A percentile compares a stretch with the other conserved stretches of the same genome.
These are phyloP conservation scores for Mycosphaerelloides madeirae DNA, from an alignment of 2,329 filamentous ascomycete species.

Conservation along the genomic window DNA sequence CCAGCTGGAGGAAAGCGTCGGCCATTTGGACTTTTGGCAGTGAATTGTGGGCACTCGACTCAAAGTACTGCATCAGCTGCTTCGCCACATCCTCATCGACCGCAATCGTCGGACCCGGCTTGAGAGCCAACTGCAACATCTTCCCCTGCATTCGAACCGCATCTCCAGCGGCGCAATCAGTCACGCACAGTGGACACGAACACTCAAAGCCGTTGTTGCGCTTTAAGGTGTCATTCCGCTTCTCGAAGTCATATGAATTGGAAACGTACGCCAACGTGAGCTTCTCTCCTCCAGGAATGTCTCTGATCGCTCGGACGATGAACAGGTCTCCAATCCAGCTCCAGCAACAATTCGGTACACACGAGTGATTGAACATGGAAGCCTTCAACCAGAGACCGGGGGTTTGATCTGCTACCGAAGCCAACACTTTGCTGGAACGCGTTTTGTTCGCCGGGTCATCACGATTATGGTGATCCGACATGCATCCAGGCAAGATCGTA, in stretches of 20 bases:
- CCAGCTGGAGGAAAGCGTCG: slow-evolving; percentile 5
- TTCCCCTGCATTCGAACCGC: slow-evolving; percentile 1
- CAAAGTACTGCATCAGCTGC: not conserved
- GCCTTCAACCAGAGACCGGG: slow-evolving; percentile 48
- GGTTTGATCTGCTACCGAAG: slow-evolving; percentile 1
- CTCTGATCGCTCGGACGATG: slow-evolving; percentile 44
- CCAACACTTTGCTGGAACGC: not conserved
- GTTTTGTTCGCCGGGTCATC: slow-evolving; percentile 2
- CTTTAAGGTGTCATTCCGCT: slow-evolving; percentile 1
- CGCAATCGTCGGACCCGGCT: not conserved
- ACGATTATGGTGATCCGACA: slow-evolving; percentile 6
- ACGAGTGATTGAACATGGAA: slow-evolving; percentile 52
- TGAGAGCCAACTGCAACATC: not conserved
- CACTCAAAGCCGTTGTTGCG: slow-evolving; percentile 9
- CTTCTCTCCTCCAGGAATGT: slow-evolving; percentile 44
- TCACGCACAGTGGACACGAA: not conserved
- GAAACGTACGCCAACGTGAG: slow-evolving; percentile 28
- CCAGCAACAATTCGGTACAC: slow-evolving; percentile 44
- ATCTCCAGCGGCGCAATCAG: slow-evolving; percentile 1
- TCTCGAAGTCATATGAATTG: slow-evolving; percentile 5
- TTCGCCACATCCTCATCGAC: not conserved
- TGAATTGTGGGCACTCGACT: not conserved
- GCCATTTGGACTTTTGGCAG: slow-evolving; percentile 4
- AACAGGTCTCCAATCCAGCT: slow-evolving; percentile 53
- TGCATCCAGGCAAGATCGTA: slow-evolving; percentile 9